Evolutionary conservation across 148 eudicot genomes (phyloP), one percentile per base, ranked within the genome.

Genomic region (Cornus controversa): DNA sequence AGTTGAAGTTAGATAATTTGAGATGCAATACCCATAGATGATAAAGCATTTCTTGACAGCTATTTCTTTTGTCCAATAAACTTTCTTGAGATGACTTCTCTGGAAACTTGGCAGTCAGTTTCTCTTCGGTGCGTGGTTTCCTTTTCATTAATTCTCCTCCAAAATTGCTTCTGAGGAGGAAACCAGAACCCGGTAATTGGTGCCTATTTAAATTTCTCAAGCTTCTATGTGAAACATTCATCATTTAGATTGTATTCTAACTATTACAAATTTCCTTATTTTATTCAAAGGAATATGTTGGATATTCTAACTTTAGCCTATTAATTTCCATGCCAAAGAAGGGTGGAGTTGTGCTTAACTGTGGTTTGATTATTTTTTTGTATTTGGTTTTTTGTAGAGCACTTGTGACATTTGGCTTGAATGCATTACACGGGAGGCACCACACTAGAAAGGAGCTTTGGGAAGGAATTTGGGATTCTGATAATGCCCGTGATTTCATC

Each of bases 381-480:
- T 11, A 63, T 34, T 40, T 31, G 36, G 36, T 57, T 71, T 47
- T 57, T 70, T 80, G 67, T 86, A 96, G 99, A 70, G 95, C 86
- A 75, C 25, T 89, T 66, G 77, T 90, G 70, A 96, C 98, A 29
- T 93, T 96, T 80, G 91, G 99, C 81, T 84, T 96, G 78, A 96
- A 96, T 80, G 99, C 99, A 45, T 87, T 96, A 29, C 14, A 86
- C 23, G 99, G 99, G 72, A 89, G 98, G 80, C 83, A 78, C 20
- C 83, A 74, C 36, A 58, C 82, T 64, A 75, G 66, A 69, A 77
- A 25, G 31, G 57, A 40, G 18, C 77, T 67, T 53, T 93, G 95
- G 97, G 75, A 57, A 66, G 99, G 98, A 84, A 77, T 90, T 66
- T 96, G 99, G 99, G 88, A 93, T 77, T 75, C 90, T 66, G 87